Evolutionary conservation across 495 filamentous ascomycete species (phyloP).

Genomic region (Penicillium chermesinum): DNA sequence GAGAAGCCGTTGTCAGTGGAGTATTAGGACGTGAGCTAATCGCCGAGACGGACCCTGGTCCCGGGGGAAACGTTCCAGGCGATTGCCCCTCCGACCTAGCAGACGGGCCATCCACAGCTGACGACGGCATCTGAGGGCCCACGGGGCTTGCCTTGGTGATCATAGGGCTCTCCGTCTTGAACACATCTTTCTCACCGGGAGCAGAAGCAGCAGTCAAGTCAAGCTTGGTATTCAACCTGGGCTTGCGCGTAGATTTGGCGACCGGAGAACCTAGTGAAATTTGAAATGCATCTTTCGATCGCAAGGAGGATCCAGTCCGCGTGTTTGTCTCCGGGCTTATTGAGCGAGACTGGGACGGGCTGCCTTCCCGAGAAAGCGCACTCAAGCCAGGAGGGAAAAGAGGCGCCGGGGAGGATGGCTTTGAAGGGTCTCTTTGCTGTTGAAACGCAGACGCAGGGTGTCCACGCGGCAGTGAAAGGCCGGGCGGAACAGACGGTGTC

Average conservation of each 20-base stretch:
- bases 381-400: slow-evolving; percentile 31
- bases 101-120: slow-evolving; percentile 13
- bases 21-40: slow-evolving; percentile 35
- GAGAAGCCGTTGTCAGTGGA: slow-evolving; percentile 37
- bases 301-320: slow-evolving; percentile 9
- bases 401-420: slow-evolving; percentile 30
- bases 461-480: slow-evolving; percentile 53
- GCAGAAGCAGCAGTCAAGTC: slow-evolving; percentile 17
- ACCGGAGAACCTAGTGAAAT: slow-evolving; percentile 43
- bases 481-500: slow-evolving; percentile 61
- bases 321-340: slow-evolving; percentile 17
- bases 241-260: slow-evolving; percentile 32
- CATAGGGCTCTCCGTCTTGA: slow-evolving; percentile 16
- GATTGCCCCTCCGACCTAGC: slow-evolving; percentile 20
- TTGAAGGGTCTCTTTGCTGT: slow-evolving; percentile 28
- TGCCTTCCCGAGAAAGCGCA: slow-evolving; percentile 24
- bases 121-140: slow-evolving; percentile 27
- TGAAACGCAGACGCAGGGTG: slow-evolving; percentile 46
- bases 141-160: slow-evolving; percentile 28
- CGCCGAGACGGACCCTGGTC: slow-evolving; percentile 18
- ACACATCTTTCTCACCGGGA: slow-evolving; percentile 16
- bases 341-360: slow-evolving; percentile 23
- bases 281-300: slow-evolving; percentile 33
- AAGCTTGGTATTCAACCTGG: slow-evolving; percentile 21
- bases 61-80: slow-evolving; percentile 13